Evolutionary conservation across 2,329 filamentous ascomycete genomes (phyloP), one percentile per base, ranked within the genome.

Genomic region (Nothopassalora personata): DNA sequence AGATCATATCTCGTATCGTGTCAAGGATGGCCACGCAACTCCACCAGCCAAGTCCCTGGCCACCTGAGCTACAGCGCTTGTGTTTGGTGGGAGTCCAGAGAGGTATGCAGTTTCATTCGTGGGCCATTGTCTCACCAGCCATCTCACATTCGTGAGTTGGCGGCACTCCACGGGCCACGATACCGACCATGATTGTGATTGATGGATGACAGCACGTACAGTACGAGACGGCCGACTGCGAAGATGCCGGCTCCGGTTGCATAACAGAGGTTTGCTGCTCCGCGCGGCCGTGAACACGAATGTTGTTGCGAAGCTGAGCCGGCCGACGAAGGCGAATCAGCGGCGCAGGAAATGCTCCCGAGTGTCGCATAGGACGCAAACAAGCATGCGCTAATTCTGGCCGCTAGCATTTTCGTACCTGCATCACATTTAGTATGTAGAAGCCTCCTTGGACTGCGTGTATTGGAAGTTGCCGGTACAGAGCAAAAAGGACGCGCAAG

Each of bases 81-180:
- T 43, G 15, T n/a, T n/a, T 43, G 39, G 39, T 43, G 39, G 13
- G 18, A 43, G 9, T 15, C 13, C 39, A 8, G 39, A n/a, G 5
- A 43, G 39, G 39, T 43, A 15, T 43, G 15, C 31, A 23, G 50
- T 53, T 27, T 39, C 50, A 53, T 36, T 36, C 50, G 18, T 53
- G 50, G n/a, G 50, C 50, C 7, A 5, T 7, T 48, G 55, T 57
- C 43, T 57, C 55, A 52, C 39, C 45, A 49, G 39, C 46, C 5
- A 48, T 56, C 52, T 57, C 55, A 57, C 15, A 23, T 51, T n/a
- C 18, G 18, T 36, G 51, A 57, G 47, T 48, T 34, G 50, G 47
- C 55, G 51, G 31, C 55, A 19, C 10, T 48, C n/a, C 47, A 46
- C 55, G 55, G 33, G 15, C 31, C 47, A 46, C 15, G 39, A 43